Percentiles rank a stretch among this genome's conserved stretches.
Conservation (phyloP, 306 rosid genomes). For the Trifolium repens region DNA sequence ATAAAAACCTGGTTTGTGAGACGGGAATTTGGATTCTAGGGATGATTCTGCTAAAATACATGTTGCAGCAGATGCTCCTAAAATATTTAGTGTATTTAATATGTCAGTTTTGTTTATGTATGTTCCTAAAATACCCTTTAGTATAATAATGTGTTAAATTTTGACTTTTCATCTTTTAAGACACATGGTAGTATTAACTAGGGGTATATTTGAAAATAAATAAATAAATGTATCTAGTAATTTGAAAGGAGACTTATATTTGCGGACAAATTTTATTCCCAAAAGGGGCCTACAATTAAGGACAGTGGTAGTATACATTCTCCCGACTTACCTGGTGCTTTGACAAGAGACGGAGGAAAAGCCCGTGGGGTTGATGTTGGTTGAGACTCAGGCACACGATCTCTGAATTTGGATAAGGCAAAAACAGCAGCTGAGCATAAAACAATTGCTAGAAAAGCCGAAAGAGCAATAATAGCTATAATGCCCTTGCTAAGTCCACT, state of each 20-base stretch:
- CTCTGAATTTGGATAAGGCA: conserved; percentile 63
- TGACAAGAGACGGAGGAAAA: conserved; percentile 58
- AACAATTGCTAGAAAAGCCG: conserved; percentile 65
- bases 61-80: too few species aligned
- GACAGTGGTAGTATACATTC: background rate
- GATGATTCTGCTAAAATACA: too few species aligned
- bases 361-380: conserved; percentile 54
- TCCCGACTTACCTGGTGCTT: conserved; percentile 66
- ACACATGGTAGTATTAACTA: background rate
- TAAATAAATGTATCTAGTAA: background rate
- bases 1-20: too few species aligned
- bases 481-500: conserved; percentile 63
- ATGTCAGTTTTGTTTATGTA: background rate
- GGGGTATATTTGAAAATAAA: background rate
- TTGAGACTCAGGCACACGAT: conserved; percentile 47
- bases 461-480: conserved; percentile 73
- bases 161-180: background rate
- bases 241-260: background rate
- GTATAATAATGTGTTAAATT: background rate
- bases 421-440: conserved; percentile 74
- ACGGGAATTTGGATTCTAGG: too few species aligned
- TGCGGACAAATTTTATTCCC: background rate
- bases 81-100: too few species aligned
- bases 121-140: background rate
- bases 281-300: background rate